These are phyloP conservation scores for Urochloa ruziziensis DNA, from an alignment of 176 grass and related monocot species.

Conservation along the genomic window DNA sequence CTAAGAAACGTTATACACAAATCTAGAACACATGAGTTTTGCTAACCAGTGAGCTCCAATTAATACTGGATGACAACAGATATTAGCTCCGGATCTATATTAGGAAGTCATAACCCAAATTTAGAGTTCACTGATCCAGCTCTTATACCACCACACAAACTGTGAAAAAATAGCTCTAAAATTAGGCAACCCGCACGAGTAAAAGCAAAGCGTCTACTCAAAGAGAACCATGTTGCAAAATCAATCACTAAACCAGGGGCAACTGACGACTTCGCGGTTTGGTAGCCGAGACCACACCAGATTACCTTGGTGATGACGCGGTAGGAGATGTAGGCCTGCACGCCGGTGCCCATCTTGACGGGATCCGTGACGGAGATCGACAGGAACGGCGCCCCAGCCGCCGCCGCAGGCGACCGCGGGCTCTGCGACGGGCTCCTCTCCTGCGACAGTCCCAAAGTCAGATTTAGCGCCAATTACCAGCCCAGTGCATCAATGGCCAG, in stretches of 20 bases:
- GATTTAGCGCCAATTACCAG: constrained; percentile 38
- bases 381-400: constrained; percentile 49
- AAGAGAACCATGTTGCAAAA: neutral
- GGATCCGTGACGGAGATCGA: constrained; percentile 86
- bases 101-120: constrained; percentile 13
- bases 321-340: constrained; percentile 98
- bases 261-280: neutral
- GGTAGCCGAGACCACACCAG: constrained; percentile 7
- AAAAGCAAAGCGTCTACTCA: neutral
- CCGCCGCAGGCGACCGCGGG: constrained; percentile 63
- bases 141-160: constrained; percentile 3
- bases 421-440: constrained; percentile 74
- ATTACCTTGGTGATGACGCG: constrained; percentile 93
- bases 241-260: constrained; percentile 8
- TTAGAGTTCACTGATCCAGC: constrained; percentile 22
- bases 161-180: neutral
- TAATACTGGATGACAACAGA: neutral
- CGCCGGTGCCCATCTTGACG: constrained; percentile 93
- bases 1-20: neutral
- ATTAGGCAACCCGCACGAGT: neutral
- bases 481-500: neutral
- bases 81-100: constrained; percentile 22
- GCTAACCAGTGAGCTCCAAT: neutral
- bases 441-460: constrained; percentile 43
- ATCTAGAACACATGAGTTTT: neutral